Evolutionary conservation across 2,329 filamentous ascomycete genomes (phyloP), one percentile per base, ranked within the genome.

Genomic region (Alternaria arborescens): DNA sequence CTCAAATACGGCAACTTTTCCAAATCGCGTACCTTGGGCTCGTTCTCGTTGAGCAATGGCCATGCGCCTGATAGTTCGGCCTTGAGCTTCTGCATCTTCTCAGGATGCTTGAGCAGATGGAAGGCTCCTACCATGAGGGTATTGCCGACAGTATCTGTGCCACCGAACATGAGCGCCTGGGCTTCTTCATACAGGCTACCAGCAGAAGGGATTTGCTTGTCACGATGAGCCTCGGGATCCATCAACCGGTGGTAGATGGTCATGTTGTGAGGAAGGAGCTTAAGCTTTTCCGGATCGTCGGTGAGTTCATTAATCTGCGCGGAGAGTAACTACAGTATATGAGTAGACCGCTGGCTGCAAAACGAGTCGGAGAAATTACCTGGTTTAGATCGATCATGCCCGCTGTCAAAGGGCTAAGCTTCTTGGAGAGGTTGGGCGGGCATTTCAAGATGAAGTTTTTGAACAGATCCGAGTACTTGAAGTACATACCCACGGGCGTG

Each of bases 161-260:
- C 83, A 8, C 77, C 82, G 62, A 83, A 83, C 63, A 84, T 73
- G 51, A 85, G 71, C 0, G 80, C 78, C 65, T 80, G 78, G 1
- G 77, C 78, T 71, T 84, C 83, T 18, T 84, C 80, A 44, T 78
- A 80, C 3, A 84, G 65, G 44, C 73, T 77, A 2, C 63, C 71
- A 6, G 71, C 52, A 3, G 67, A 71, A 5, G 79, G 77, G 1
- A 78, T 68, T 0, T 61, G 73, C 26, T 75, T 72, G 53, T 69
- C 70, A n/a, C 72, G 70, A 60, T 78, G 73, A 1, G 70, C 67
- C 30, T 75, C 69, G 1, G 72, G 66, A 44, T 79, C 74, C 62
- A 79, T 65, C 3, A 79, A 70, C 5, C 73, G 71, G 46, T 78
- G 76, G 48, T 77, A 79, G 26, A 79, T 75, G 10, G 78, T 82